phyloP scores from a whole-genome alignment of 164 flowering plant genomes.

The Pachysandra terminalis region DNA sequence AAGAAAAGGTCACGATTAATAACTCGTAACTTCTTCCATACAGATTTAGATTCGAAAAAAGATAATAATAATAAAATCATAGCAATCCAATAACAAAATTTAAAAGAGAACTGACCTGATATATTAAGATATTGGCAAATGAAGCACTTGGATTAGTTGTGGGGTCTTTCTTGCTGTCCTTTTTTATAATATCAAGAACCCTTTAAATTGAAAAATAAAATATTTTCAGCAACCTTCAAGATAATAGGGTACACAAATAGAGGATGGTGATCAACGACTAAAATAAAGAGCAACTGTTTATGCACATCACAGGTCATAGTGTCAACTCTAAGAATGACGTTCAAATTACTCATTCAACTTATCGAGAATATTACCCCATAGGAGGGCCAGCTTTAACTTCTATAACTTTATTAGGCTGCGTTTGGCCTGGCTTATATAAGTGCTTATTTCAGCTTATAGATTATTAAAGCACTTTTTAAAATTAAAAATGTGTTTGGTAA shows the following conservation, averaged over 20 bases:
- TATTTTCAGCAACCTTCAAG: neutral
- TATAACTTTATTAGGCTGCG: too few species aligned
- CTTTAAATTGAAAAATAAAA: constrained; percentile 30
- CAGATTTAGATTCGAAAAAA: neutral
- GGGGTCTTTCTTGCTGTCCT: constrained; percentile 72
- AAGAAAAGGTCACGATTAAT: too few species aligned
- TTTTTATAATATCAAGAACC: constrained; percentile 70
- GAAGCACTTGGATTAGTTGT: constrained; percentile 52
- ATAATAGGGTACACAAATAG: neutral
- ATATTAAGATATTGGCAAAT: constrained; percentile 64
- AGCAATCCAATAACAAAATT: neutral
- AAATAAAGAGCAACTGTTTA: too few species aligned
- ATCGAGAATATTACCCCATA: too few species aligned
- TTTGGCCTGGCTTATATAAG: too few species aligned
- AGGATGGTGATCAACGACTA: neutral
- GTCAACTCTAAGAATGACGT: too few species aligned
- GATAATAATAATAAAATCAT: too few species aligned
- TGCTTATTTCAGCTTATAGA: too few species aligned
- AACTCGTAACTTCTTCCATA: neutral
- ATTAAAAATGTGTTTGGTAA: too few species aligned
- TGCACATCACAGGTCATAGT: too few species aligned
- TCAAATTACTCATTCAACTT: too few species aligned
- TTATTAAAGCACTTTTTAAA: too few species aligned
- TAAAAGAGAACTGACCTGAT: constrained; percentile 48
- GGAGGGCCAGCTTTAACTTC: neutral